phyloP scores from a whole-genome alignment of 2,329 filamentous ascomycete genomes.

The Beauveria brongniartii region DNA sequence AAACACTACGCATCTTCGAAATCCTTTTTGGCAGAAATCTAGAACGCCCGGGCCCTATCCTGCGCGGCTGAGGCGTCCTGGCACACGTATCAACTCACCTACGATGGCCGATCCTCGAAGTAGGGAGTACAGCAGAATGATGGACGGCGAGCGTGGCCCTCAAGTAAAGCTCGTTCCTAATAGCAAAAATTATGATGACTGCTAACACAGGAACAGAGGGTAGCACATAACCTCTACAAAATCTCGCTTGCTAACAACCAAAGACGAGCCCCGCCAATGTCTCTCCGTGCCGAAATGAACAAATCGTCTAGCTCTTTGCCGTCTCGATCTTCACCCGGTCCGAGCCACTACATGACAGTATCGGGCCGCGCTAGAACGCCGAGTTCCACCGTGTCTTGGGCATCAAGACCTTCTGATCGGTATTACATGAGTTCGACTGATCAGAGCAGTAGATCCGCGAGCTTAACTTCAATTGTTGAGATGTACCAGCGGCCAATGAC shows the following conservation, averaged over 20 bases:
- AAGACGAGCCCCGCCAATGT: slow-evolving; percentile 30
- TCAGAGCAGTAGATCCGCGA: slow-evolving; percentile 34
- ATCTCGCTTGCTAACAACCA: slow-evolving; percentile 27
- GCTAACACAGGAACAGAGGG: slow-evolving; percentile 30
- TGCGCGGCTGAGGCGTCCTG: slow-evolving; percentile 46
- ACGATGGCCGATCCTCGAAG: slow-evolving; percentile 38
- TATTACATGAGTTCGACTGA: slow-evolving; percentile 29
- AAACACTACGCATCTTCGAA: not conserved
- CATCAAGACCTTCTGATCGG: slow-evolving; percentile 23
- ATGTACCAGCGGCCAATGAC: slow-evolving; percentile 32
- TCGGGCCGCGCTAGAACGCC: slow-evolving; percentile 27
- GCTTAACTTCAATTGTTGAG: slow-evolving; percentile 42
- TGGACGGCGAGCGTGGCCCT: slow-evolving; percentile 40
- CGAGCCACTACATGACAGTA: slow-evolving; percentile 16
- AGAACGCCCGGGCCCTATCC: slow-evolving; percentile 53
- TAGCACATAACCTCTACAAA: slow-evolving; percentile 34
- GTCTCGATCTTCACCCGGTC: slow-evolving; percentile 20
- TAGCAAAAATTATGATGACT: not conserved
- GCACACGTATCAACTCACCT: slow-evolving; percentile 40
- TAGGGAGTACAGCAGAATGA: slow-evolving; percentile 43
- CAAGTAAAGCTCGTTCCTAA: slow-evolving; percentile 28
- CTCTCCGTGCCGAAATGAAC: slow-evolving; percentile 32
- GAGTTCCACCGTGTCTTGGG: slow-evolving; percentile 23
- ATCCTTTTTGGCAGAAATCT: slow-evolving; percentile 20
- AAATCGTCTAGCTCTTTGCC: slow-evolving; percentile 33